Evolutionary conservation across 768 basidiomycete genomes (phyloP).

Genomic region (Trametopsis cervina): DNA sequence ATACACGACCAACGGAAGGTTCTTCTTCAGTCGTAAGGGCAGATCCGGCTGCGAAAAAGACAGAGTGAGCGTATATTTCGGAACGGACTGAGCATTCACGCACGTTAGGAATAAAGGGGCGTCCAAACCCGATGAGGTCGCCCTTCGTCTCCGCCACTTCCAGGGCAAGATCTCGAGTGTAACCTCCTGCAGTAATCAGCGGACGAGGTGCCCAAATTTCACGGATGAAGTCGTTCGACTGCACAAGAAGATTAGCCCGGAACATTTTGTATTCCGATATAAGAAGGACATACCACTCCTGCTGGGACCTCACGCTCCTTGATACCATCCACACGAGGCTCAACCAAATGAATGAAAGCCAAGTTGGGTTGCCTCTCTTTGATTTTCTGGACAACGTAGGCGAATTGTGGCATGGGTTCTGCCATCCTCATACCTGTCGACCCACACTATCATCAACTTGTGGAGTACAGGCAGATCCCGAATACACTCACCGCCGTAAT

Average conservation of each 20-base stretch:
- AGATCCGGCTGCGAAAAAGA: conserved; percentile 15
- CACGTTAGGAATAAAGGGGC: conserved; percentile 24
- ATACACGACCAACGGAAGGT: conserved; percentile 7
- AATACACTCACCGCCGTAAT: conserved; percentile 12
- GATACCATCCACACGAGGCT: conserved; percentile 13
- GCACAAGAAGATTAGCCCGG: background rate
- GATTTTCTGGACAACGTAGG: conserved; percentile 20
- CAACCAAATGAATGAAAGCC: conserved; percentile 31
- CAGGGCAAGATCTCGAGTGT: conserved; percentile 15
- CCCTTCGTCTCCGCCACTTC: conserved; percentile 16
- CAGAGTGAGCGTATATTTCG: too few relatives aligned
- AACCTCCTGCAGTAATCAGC: conserved; percentile 20
- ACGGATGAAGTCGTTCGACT: conserved; percentile 18
- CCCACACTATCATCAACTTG: background rate
- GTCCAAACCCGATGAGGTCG: conserved; percentile 22
- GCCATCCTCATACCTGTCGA: conserved; percentile 8
- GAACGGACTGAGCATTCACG: conserved; percentile 6
- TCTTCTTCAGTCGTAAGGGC: conserved; percentile 9
- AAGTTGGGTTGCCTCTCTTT: conserved; percentile 22
- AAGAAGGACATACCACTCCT: conserved; percentile 5
- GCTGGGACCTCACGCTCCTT: conserved; percentile 1
- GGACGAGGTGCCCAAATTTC: conserved; percentile 19
- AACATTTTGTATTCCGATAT: background rate
- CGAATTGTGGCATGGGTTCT: conserved; percentile 23
- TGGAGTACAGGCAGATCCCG: background rate